A percentile compares a stretch with the other conserved stretches of the same genome.
Conservation (phyloP, 2,329 filamentous ascomycete species). For the Cladosporium sp. region DNA sequence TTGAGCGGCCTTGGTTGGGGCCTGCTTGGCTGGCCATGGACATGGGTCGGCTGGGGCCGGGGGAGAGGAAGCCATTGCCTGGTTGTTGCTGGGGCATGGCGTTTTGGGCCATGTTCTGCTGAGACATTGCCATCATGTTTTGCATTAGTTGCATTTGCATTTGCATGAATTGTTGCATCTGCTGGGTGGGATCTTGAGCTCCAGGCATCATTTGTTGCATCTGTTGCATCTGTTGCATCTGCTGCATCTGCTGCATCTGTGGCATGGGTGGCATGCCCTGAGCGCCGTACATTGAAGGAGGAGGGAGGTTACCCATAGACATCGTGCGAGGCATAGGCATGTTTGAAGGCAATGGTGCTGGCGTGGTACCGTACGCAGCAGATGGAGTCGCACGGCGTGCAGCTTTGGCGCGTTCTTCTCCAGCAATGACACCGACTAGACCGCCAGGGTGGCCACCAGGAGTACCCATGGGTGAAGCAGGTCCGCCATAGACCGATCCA, state of each 20-base stretch:
- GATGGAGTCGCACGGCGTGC: conserved; percentile 75
- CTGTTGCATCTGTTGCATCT: conserved; percentile 10
- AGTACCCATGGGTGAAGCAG: conserved; percentile 8
- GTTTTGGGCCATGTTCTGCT: conserved; percentile 25
- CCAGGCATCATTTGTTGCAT: conserved; percentile 14
- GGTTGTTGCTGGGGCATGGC: conserved; percentile 9
- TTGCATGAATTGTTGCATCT: conserved; percentile 36
- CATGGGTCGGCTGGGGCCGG: conserved; percentile 30
- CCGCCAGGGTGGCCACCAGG: conserved; percentile 61
- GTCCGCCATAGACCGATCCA: conserved; percentile 36
- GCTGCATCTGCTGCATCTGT: conserved; percentile 23
- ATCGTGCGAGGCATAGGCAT: conserved; percentile 32
- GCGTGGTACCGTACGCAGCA: conserved; percentile 31
- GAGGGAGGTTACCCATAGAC: conserved; percentile 30
- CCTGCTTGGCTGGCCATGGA: conserved; percentile 41
- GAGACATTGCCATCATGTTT: conserved; percentile 36
- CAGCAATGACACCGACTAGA: conserved; percentile 82
- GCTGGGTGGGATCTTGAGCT: conserved; percentile 20
- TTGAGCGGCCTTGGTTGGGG: conserved; percentile 52
- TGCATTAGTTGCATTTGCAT: conserved; percentile 39
- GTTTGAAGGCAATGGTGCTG: conserved; percentile 26
- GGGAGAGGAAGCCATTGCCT: conserved; percentile 10
- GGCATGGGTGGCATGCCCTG: conserved; percentile 23
- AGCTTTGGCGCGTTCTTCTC: conserved; percentile 73
- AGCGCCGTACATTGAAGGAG: conserved; percentile 24